Evolutionary conservation across 2,329 filamentous ascomycete species (phyloP).

Genomic region (Drechslerella stenobrocha): DNA sequence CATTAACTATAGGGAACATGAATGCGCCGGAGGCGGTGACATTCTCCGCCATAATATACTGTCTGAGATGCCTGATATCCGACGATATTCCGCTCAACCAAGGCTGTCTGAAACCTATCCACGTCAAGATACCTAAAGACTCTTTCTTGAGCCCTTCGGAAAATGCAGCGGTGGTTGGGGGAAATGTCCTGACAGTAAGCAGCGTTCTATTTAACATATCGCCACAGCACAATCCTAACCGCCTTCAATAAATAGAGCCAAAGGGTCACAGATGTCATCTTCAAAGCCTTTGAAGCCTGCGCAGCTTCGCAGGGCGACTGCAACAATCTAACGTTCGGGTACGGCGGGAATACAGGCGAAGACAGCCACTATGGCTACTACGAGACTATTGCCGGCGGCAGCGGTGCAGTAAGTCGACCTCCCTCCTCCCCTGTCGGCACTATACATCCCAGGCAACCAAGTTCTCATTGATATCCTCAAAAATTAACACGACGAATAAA

Average conservation of each 20-base stretch:
- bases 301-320: constrained; percentile 78
- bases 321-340: constrained; percentile 84
- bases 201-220: neutral
- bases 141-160: constrained; percentile 75
- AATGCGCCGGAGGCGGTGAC: constrained; percentile 82
- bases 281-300: constrained; percentile 77
- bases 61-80: constrained; percentile 75
- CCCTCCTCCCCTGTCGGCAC: neutral
- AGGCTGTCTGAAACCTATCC: constrained; percentile 76
- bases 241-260: constrained; percentile 60
- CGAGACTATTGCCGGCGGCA: constrained; percentile 79
- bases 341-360: constrained; percentile 66
- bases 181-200: constrained; percentile 72
- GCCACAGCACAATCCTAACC: neutral
- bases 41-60: constrained; percentile 84
- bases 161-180: constrained; percentile 77
- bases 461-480: too few relatives aligned
- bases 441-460: too few relatives aligned
- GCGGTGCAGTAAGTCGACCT: constrained; percentile 64
- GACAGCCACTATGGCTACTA: constrained; percentile 71
- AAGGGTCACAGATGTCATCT: constrained; percentile 78
- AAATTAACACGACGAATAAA: neutral
- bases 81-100: constrained; percentile 86
- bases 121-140: constrained; percentile 71
- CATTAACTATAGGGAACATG: constrained; percentile 67